Evolutionary conservation across 2,329 filamentous ascomycete genomes (phyloP).

Genomic region (Plectosphaerella plurivora): DNA sequence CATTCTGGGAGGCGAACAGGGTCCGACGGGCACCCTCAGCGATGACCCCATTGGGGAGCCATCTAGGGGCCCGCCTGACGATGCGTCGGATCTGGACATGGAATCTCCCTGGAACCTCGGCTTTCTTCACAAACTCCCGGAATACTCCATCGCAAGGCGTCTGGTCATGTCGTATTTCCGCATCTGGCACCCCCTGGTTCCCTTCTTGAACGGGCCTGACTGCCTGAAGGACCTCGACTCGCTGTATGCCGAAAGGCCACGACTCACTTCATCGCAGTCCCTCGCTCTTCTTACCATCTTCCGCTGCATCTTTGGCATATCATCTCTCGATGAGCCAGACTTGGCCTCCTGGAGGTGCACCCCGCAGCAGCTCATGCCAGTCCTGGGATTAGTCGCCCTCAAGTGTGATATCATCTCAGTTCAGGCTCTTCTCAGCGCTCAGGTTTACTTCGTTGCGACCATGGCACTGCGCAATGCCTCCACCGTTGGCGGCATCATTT

Average conservation of each 20-base stretch:
- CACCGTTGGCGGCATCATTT: constrained; percentile 39
- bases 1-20: constrained; percentile 5
- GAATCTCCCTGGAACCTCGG: neutral
- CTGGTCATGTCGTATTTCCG: constrained; percentile 45
- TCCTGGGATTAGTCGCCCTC: constrained; percentile 29
- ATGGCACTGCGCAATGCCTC: constrained; percentile 45
- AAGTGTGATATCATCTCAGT: constrained; percentile 39
- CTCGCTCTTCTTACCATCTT: constrained; percentile 32
- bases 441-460: constrained; percentile 41
- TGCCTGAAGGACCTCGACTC: constrained; percentile 38
- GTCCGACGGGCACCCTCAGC: too few species aligned
- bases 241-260: neutral
- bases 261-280: neutral
- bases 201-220: constrained; percentile 44
- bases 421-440: constrained; percentile 41
- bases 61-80: neutral
- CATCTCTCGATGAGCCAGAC: constrained; percentile 14
- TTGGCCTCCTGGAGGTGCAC: constrained; percentile 10
- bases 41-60: neutral
- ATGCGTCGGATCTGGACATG: neutral
- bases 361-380: constrained; percentile 19
- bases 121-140: constrained; percentile 1
- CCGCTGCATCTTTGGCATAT: constrained; percentile 40
- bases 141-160: constrained; percentile 20
- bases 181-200: constrained; percentile 47